These are phyloP conservation scores for Naganishia randhawae DNA, from an alignment of 768 basidiomycete genomes.

Conservation along the genomic window DNA sequence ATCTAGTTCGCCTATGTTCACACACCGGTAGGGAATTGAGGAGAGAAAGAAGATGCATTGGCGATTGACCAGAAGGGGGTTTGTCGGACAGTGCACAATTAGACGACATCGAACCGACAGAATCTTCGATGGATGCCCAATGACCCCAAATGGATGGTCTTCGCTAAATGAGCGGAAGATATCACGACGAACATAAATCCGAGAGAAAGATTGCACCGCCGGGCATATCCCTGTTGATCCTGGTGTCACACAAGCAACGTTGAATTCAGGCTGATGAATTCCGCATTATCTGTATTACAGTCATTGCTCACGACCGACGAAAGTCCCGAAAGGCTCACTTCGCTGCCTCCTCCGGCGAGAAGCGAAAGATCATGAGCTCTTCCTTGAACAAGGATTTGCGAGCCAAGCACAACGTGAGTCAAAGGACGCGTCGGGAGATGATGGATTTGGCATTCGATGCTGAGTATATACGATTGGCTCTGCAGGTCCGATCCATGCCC, in stretches of 20 bases:
- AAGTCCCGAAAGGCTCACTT: conserved; percentile 99
- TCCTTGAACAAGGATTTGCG: conserved; percentile 92
- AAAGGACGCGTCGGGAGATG: not conserved
- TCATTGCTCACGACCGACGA: conserved; percentile 62
- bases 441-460: not conserved
- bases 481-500: conserved; percentile 80
- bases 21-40: no score
- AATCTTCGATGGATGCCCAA: no score
- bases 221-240: not conserved
- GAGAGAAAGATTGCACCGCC: not conserved
- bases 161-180: not conserved
- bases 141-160: no score
- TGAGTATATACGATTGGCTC: not conserved
- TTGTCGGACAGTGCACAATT: no score
- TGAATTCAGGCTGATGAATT: conserved; percentile 16
- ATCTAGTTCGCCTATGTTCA: no score
- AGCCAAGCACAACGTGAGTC: conserved; percentile 78
- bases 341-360: conserved; percentile 84
- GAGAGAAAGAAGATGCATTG: no score
- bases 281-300: conserved; percentile 26
- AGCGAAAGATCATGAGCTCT: conserved; percentile 97
- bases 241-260: not conserved
- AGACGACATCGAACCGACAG: no score
- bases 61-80: no score
- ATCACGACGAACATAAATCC: not conserved